These are phyloP conservation scores for Plasmodium chabaudi DNA, from an alignment of 169 alveolate genomes.

Conservation along the genomic window DNA sequence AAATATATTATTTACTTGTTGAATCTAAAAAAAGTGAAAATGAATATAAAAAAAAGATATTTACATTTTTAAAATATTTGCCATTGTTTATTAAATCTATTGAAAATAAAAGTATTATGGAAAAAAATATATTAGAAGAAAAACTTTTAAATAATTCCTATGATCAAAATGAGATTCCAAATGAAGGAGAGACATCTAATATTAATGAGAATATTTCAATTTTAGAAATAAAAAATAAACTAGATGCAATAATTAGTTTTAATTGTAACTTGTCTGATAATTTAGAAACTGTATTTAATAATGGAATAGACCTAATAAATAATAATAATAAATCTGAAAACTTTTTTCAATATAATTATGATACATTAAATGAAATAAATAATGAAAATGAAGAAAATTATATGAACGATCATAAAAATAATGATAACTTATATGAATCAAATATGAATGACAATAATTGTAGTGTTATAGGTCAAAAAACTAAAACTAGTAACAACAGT, in stretches of 20 bases:
- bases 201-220: constrained; percentile 11
- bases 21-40: constrained; percentile 73
- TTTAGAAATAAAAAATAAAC: constrained; percentile 39
- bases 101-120: constrained; percentile 65
- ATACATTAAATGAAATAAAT: background rate
- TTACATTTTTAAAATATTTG: constrained; percentile 55
- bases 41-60: constrained; percentile 61
- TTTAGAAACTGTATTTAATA: constrained; percentile 52
- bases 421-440: background rate
- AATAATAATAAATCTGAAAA: background rate
- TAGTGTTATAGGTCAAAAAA: background rate
- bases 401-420: background rate
- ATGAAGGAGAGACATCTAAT: background rate
- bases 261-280: constrained; percentile 60
- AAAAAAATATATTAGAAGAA: constrained; percentile 37
- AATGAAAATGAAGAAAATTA: background rate
- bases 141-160: constrained; percentile 4
- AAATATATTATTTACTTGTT: constrained; percentile 60
- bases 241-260: constrained; percentile 46
- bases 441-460: background rate
- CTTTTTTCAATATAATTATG: background rate
- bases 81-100: constrained; percentile 58
- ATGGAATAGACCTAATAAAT: constrained; percentile 6
- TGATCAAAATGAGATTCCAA: background rate
- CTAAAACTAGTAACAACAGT: background rate